Percentiles rank a stretch among this genome's conserved stretches.
Evolutionary conservation across 495 filamentous ascomycete species (phyloP).

Genomic region (Endocarpon pusillum): DNA sequence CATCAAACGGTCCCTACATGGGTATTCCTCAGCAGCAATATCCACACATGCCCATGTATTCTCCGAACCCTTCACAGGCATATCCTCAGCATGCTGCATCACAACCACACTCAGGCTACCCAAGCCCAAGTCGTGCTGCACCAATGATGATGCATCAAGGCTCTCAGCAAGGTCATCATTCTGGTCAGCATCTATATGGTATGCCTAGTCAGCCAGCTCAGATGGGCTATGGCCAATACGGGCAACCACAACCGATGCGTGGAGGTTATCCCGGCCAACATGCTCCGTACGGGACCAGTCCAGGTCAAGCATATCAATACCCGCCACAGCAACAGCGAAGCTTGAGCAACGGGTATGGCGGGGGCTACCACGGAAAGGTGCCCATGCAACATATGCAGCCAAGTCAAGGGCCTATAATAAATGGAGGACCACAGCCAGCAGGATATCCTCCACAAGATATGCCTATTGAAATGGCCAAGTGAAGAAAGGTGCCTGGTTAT

Average conservation of each 20-base stretch:
- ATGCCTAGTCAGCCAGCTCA: constrained; percentile 51
- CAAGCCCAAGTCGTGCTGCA: constrained; percentile 60
- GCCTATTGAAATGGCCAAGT: no score
- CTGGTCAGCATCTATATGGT: constrained; percentile 44
- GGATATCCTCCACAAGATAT: no score
- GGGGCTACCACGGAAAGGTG: constrained; percentile 31
- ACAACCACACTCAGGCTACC: constrained; percentile 58
- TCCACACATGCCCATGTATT: constrained; percentile 60
- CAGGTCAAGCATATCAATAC: constrained; percentile 49
- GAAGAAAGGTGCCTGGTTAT: no score
- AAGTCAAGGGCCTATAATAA: background rate
- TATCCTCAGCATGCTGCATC: constrained; percentile 42
- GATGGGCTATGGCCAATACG: constrained; percentile 47
- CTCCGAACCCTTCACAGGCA: constrained; percentile 46
- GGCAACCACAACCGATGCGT: constrained; percentile 23
- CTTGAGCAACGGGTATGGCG: constrained; percentile 40
- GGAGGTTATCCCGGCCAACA: constrained; percentile 40
- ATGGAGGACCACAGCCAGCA: no score
- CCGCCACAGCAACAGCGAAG: constrained; percentile 42
- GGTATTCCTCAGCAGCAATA: constrained; percentile 38
- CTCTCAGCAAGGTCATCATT: constrained; percentile 54
- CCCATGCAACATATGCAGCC: constrained; percentile 18
- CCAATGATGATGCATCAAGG: constrained; percentile 77
- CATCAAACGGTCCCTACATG: constrained; percentile 39
- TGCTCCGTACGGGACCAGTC: constrained; percentile 44